Conservation (phyloP, 768 basidiomycete species). For the Lactifluus hygrophoroides region DNA sequence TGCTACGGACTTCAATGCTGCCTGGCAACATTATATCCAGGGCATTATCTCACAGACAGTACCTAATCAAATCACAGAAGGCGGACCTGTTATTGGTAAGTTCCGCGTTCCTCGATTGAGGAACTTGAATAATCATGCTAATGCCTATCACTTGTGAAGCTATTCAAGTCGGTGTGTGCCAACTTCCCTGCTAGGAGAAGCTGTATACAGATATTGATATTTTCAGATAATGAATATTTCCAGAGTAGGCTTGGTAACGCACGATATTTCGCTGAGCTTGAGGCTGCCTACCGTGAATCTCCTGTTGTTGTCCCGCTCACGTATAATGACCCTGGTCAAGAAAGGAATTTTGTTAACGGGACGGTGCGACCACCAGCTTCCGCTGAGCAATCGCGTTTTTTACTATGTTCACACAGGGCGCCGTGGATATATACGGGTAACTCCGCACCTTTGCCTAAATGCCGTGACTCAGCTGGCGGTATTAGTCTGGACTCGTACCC, state of each 20-base stretch:
- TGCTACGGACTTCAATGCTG: slow-evolving; percentile 55
- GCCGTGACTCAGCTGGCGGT: not conserved
- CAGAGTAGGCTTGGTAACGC: slow-evolving; percentile 37
- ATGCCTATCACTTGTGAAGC: slow-evolving; percentile 28
- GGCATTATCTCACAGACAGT: slow-evolving; percentile 52
- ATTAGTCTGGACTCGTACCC: slow-evolving; percentile 51
- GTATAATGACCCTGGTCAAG: slow-evolving; percentile 59
- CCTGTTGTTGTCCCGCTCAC: slow-evolving; percentile 62
- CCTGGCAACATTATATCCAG: slow-evolving; percentile 67
- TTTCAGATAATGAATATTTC: slow-evolving; percentile 65
- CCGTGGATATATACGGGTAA: slow-evolving; percentile 71
- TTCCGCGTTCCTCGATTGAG: not conserved
- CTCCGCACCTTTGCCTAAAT: not conserved
- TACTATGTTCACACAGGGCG: slow-evolving; percentile 36
- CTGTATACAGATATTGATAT: not conserved
- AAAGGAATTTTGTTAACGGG: slow-evolving; percentile 58
- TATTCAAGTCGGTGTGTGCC: slow-evolving; percentile 43
- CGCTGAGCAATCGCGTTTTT: not conserved
- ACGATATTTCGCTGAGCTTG: slow-evolving; percentile 57
- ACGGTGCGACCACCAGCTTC: slow-evolving; percentile 35
- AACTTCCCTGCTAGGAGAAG: not conserved
- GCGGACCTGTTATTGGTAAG: slow-evolving; percentile 69
- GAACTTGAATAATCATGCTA: not conserved
- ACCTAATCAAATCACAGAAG: slow-evolving; percentile 59
- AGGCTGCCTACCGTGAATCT: slow-evolving; percentile 44